Conservation (phyloP, 1,284 basidiomycete genomes). For the Ustilago xerochloae region DNA sequence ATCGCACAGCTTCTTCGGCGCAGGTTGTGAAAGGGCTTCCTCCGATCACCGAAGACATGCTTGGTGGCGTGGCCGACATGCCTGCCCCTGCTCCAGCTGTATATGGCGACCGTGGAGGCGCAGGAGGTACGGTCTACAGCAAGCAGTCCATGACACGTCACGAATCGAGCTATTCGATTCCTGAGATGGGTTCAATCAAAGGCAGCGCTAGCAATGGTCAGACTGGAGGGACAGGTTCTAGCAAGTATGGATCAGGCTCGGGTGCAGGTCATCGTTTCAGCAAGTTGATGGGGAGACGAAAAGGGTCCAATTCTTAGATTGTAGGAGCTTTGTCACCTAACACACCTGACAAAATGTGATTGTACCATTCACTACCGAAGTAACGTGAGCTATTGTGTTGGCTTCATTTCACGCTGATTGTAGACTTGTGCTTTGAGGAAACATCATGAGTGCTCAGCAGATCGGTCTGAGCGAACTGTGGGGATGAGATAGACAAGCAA, state of each 20-base stretch:
- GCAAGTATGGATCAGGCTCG: not conserved
- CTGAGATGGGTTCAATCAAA: conserved; percentile 21
- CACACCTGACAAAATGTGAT: too few species aligned
- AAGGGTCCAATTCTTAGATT: conserved; percentile 18
- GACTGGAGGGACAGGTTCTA: too few species aligned
- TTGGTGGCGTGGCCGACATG: conserved; percentile 36
- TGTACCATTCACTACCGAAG: too few species aligned
- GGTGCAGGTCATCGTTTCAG: conserved; percentile 29
- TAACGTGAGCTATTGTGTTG: too few species aligned
- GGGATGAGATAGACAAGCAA: too few species aligned
- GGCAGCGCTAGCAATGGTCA: conserved; percentile 1
- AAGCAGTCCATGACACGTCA: conserved; percentile 19
- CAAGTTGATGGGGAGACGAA: conserved; percentile 47
- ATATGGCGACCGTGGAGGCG: not conserved
- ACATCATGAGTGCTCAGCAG: too few species aligned
- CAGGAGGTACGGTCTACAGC: not conserved
- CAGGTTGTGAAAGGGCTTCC: conserved; percentile 14
- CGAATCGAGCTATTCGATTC: conserved; percentile 25
- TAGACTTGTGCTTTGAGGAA: too few species aligned
- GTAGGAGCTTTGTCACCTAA: too few species aligned
- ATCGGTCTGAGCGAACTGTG: too few species aligned
- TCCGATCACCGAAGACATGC: conserved; percentile 41
- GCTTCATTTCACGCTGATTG: too few species aligned
- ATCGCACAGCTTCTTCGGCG: conserved; percentile 5
- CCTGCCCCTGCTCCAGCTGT: conserved; percentile 17